These are phyloP conservation scores for Kwoniella sp. DNA, from an alignment of 768 basidiomycete species.

Conservation along the genomic window DNA sequence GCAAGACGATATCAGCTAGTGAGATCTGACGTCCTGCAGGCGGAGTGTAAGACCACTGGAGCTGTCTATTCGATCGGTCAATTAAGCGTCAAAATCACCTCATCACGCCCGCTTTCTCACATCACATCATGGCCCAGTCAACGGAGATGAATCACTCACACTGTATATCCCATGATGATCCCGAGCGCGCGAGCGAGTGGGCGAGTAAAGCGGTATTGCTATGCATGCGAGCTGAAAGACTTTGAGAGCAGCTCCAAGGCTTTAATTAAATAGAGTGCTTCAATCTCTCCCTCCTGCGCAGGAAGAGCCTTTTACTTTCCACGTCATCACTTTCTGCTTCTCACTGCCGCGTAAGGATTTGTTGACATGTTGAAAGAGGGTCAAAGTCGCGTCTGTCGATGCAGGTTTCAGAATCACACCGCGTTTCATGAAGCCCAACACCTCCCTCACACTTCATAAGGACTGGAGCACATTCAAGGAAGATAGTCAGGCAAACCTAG, in stretches of 20 bases:
- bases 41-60: constrained; percentile 40
- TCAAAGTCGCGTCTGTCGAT: no score
- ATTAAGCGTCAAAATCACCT: background rate
- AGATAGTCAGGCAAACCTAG: no score
- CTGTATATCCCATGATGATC: constrained; percentile 33
- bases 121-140: background rate
- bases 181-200: background rate
- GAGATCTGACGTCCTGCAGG: constrained; percentile 25
- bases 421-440: no score
- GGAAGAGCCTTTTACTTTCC: constrained; percentile 5
- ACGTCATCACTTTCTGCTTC: constrained; percentile 19
- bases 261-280: no score
- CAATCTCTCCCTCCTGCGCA: background rate
- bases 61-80: constrained; percentile 16
- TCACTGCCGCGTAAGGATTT: background rate
- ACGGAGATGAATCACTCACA: constrained; percentile 17
- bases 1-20: constrained; percentile 38
- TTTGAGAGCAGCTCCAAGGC: no score
- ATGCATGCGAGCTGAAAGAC: no score
- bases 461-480: no score
- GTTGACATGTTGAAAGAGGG: background rate
- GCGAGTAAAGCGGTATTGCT: no score
- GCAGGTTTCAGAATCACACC: no score
- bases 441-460: no score
- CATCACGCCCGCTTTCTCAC: no score